These are phyloP conservation scores for Suillus plorans DNA, from an alignment of 768 basidiomycete species.

Conservation along the genomic window DNA sequence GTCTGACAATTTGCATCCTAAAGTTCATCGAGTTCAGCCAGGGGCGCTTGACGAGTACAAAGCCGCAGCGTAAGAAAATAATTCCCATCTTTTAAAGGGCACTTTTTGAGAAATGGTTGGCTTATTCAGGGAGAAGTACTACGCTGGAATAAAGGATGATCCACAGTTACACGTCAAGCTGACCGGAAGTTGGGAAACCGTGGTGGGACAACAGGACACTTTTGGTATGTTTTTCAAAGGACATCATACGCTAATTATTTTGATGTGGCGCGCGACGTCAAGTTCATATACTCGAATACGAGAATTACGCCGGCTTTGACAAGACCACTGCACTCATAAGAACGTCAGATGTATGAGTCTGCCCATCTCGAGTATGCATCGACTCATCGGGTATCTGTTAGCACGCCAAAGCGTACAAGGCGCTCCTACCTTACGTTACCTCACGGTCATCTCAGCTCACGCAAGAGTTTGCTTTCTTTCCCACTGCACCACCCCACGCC, in stretches of 20 bases:
- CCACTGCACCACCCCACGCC: slow-evolving; percentile 81
- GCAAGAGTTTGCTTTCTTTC: slow-evolving; percentile 96
- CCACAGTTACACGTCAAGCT: slow-evolving; percentile 77
- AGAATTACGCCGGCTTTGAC: slow-evolving; percentile 90
- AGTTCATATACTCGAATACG: slow-evolving; percentile 87
- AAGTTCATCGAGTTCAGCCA: slow-evolving; percentile 87
- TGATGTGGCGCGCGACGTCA: slow-evolving; percentile 1
- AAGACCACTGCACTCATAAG: slow-evolving; percentile 63
- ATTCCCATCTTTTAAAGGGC: slow-evolving; percentile 6
- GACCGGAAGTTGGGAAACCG: slow-evolving; percentile 90
- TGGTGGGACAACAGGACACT: slow-evolving; percentile 87
- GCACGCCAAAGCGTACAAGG: slow-evolving; percentile 68
- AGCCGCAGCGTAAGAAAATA: slow-evolving; percentile 69
- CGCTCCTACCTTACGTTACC: slow-evolving; percentile 73
- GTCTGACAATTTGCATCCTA: slow-evolving; percentile 7
- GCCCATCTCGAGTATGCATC: slow-evolving; percentile 2
- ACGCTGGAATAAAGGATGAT: slow-evolving; percentile 75
- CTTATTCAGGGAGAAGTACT: slow-evolving; percentile 72
- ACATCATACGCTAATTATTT: background rate
- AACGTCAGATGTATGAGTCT: slow-evolving; percentile 54
- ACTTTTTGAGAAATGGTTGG: slow-evolving; percentile 9
- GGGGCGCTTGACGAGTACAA: slow-evolving; percentile 82
- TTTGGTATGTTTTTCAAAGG: slow-evolving; percentile 48
- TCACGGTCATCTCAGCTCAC: slow-evolving; percentile 76
- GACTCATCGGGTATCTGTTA: slow-evolving; percentile 25